Base-by-base conservation (phyloP, 768 basidiomycete genomes). In the Pleurotus cornucopiae region DNA sequence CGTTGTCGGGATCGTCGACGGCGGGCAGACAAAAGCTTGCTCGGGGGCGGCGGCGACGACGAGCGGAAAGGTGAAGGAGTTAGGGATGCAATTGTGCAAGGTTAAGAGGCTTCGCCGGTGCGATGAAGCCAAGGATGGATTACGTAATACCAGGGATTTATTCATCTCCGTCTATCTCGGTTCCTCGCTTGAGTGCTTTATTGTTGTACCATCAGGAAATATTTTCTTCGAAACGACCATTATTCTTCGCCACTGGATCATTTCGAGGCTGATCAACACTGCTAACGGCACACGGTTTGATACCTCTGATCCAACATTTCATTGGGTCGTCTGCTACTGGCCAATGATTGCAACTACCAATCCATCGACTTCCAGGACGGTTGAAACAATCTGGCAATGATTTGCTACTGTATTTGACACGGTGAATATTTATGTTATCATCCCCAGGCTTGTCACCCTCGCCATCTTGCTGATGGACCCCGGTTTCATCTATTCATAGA, bases 381-480 rank as follows among this genome's bases (percentile, higher is more conserved):
- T 34, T 34, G 30, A 34, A 34, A 34, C 30, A 34, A 34, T 34
- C 30, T 34, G 7, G 11, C 30, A 34, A 34, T 34, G 30, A 34
- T 34, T 34, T 34, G 11, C 30, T 34, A 11, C 7, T 34, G 30
- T 34, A 34, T 11, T 34, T 34, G 30, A 34, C 30, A 34, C 9
- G 30, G 30, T 34, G 30, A 34, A 34, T 34, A 34, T 34, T 34
- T 34, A 34, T 34, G 30, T 34, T 63, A 58, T 61, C 58, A 63
- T 41, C 57, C 58, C 40, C 52, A 51, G 57, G 58, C 61, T 41
- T 59, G 60, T 47, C 63, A 60, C 45, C 61, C 56, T 34, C 9
- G 30, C 30, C 30, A 34, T 14, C 26, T 7, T n/a, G 14, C 48
- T 20, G 48, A 34, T 14, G 12, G 25, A 34, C 48, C 48, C 21